These are phyloP conservation scores for Melastoma candidum DNA, from an alignment of 441 rosid species.

Conservation along the genomic window DNA sequence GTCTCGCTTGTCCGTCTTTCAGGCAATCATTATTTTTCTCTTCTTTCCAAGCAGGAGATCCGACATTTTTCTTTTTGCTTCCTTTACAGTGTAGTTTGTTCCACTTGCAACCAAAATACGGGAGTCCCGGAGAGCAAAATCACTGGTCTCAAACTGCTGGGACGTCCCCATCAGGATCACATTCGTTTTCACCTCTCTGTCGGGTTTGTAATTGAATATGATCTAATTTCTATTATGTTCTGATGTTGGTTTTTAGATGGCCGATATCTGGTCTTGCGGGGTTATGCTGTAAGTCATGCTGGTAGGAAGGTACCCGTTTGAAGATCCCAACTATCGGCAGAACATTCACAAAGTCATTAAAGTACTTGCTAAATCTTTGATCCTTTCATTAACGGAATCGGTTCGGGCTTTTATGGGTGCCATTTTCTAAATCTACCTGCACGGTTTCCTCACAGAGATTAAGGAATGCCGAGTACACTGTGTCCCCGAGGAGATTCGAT, in stretches of 20 bases:
- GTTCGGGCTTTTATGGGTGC: neutral
- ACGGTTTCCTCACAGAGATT: conserved; percentile 34
- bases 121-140: too few species aligned
- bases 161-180: conserved; percentile 35
- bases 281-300: conserved; percentile 66
- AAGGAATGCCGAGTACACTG: conserved; percentile 43
- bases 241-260: conserved; percentile 23
- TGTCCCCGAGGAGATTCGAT: conserved; percentile 53
- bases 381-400: neutral
- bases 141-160: conserved; percentile 21
- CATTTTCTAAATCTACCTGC: neutral
- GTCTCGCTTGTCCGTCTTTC: too few species aligned
- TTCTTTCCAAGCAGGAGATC: neutral
- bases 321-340: conserved; percentile 61
- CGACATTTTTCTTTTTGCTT: neutral
- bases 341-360: conserved; percentile 56
- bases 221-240: neutral
- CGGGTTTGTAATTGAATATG: too few species aligned
- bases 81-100: conserved; percentile 39
- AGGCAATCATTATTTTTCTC: too few species aligned
- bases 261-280: conserved; percentile 77
- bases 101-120: conserved; percentile 52
- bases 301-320: conserved; percentile 65
- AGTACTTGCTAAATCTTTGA: conserved; percentile 20
- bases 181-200: too few species aligned